These are phyloP conservation scores for Hemileccinum impolitum DNA, from an alignment of 768 basidiomycete genomes.

Conservation along the genomic window DNA sequence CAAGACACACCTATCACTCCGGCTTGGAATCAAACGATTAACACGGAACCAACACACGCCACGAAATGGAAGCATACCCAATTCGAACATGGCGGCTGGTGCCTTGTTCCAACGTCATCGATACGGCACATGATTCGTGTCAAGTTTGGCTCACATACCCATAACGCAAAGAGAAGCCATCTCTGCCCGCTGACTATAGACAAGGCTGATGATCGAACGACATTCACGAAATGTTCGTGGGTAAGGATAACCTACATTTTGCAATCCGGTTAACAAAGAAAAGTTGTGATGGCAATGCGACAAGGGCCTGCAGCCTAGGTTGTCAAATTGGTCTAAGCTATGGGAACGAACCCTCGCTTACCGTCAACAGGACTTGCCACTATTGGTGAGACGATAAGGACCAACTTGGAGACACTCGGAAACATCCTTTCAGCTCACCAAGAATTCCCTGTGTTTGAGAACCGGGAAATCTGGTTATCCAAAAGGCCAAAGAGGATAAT, in stretches of 20 bases:
- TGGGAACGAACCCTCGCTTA: not conserved
- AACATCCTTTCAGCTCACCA: slow-evolving; percentile 8
- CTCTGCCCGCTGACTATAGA: slow-evolving; percentile 15
- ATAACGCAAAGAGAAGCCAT: slow-evolving; percentile 10
- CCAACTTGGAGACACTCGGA: not conserved
- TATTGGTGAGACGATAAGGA: not conserved
- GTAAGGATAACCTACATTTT: slow-evolving; percentile 12
- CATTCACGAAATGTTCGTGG: not conserved
- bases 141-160: slow-evolving; percentile 10
- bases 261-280: slow-evolving; percentile 19
- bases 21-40: slow-evolving; percentile 5
- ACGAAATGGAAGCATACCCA: slow-evolving; percentile 6
- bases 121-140: not conserved
- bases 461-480: not conserved
- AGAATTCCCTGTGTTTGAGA: slow-evolving; percentile 6
- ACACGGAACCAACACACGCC: not conserved
- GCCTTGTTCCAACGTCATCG: slow-evolving; percentile 7
- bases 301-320: not conserved
- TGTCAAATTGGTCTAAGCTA: not conserved
- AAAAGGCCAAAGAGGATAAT: not conserved
- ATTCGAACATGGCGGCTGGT: slow-evolving; percentile 15
- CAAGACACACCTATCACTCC: slow-evolving; percentile 11
- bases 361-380: slow-evolving; percentile 22
- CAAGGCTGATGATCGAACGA: not conserved
- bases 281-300: slow-evolving; percentile 17